phyloP scores from a whole-genome alignment of 2,329 filamentous ascomycete species.

The Pseudocercospora musae region DNA sequence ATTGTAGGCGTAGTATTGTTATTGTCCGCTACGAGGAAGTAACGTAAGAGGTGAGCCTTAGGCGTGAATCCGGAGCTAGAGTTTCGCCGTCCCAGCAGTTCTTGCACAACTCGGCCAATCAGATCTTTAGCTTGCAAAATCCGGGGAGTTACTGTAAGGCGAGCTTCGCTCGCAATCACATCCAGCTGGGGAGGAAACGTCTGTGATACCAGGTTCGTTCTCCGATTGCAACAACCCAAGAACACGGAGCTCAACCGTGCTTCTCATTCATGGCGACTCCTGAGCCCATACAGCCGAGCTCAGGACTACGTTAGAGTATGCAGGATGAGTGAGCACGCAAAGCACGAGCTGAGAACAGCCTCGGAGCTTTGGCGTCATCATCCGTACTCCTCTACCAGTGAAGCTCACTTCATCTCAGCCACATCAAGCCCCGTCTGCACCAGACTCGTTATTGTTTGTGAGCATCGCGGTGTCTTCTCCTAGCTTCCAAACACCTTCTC shows the following conservation, averaged over 20 bases:
- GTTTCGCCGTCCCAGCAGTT: too few relatives aligned
- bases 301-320: background rate
- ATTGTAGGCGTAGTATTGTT: background rate
- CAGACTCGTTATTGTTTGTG: background rate
- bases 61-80: too few relatives aligned
- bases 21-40: too few relatives aligned
- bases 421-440: background rate
- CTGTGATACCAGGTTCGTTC: too few relatives aligned
- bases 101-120: too few relatives aligned
- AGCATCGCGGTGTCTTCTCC: background rate
- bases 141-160: too few relatives aligned
- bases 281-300: background rate
- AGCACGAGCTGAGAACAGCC: background rate
- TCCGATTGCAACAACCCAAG: too few relatives aligned
- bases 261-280: background rate
- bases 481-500: background rate
- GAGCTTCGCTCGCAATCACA: too few relatives aligned
- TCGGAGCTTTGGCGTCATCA: background rate
- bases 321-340: background rate
- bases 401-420: background rate
- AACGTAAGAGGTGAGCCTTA: too few relatives aligned
- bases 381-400: background rate
- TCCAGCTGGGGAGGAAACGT: too few relatives aligned
- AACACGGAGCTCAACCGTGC: background rate
- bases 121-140: too few relatives aligned